Evolutionary conservation across 2,329 filamentous ascomycete genomes (phyloP), one percentile per base, ranked within the genome.

Genomic region (Epichloe elymi): DNA sequence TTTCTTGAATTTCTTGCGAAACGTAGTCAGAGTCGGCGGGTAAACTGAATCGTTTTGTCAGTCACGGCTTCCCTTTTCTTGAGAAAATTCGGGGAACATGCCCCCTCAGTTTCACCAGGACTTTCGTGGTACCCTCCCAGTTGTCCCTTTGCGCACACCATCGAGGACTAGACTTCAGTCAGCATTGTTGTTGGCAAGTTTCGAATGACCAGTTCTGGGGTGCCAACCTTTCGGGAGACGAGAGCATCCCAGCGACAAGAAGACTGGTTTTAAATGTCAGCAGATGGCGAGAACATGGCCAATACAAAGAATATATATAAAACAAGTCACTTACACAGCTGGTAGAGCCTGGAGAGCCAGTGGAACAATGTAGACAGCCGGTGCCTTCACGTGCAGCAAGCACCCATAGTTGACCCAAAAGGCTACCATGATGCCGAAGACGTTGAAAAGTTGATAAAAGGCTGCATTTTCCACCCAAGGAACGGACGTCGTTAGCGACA

Each of bases 141-240:
- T 81, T 74, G 58, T 85, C 82, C 58, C 79, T 74, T 57, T 80
- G 78, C 23, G 82, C 83, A 23, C 83, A 74, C 76, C 79, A 86
- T 56, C 83, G 75, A 14, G 83, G 82, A 6, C 79, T 83, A 53
- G 15, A 74, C 71, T 4, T 12, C 17, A 11, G 36, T 60, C 42
- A 60, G 55, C 20, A 39, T 38, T 6, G 19, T 15, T 40, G 36
- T 40, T 11, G 23, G 12, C 6, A 10, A 30, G 4, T 4, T 14
- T 17, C 6, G 14, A 20, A 30, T 11, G 2, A 4, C 8, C 2
- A 14, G 35, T 45, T 19, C 37, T 35, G 30, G 38, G 17, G 8
- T 15, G 19, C 4, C 4, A 12, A 66, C 67, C 66, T 70, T 56
- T 76, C 74, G 11, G 72, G 71, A 60, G 80, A 83, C 48, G 82